phyloP scores from a whole-genome alignment of 2,329 filamentous ascomycete species.

The Cladobotryum mycophilum region DNA sequence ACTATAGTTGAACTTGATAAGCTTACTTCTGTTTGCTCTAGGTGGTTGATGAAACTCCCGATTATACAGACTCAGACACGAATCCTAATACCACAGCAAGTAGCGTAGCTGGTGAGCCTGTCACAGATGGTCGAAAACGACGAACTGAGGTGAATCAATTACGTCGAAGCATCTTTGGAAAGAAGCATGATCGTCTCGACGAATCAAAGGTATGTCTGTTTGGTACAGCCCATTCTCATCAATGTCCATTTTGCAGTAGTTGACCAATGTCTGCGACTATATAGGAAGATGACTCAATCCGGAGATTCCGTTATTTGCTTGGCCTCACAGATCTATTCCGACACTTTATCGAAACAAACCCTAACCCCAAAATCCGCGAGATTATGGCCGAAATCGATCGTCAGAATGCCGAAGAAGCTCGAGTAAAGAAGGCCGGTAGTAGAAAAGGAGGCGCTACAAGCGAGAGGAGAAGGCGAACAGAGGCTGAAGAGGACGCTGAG shows the following conservation, averaged over 20 bases:
- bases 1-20: neutral
- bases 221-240: neutral
- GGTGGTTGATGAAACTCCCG: conserved; percentile 60
- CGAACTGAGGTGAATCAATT: conserved; percentile 84
- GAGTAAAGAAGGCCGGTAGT: conserved; percentile 64
- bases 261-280: neutral
- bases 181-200: conserved; percentile 86
- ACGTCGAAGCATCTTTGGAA: conserved; percentile 86
- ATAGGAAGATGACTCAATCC: conserved; percentile 89
- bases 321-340: conserved; percentile 95
- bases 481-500: conserved; percentile 97
- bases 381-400: conserved; percentile 93
- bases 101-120: conserved; percentile 72
- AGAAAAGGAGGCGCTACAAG: conserved; percentile 79
- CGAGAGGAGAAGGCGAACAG: conserved; percentile 77
- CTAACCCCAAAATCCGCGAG: conserved; percentile 87
- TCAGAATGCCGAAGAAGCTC: conserved; percentile 71
- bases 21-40: conserved; percentile 17
- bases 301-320: conserved; percentile 88
- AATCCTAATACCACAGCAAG: conserved; percentile 69
- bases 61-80: conserved; percentile 61
- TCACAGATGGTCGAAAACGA: conserved; percentile 72
- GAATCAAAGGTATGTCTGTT: conserved; percentile 70
- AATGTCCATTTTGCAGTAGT: neutral
- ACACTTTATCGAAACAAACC: conserved; percentile 97